Base-by-base conservation (phyloP, 495 filamentous ascomycete species). In the Margaritispora aquatica region DNA sequence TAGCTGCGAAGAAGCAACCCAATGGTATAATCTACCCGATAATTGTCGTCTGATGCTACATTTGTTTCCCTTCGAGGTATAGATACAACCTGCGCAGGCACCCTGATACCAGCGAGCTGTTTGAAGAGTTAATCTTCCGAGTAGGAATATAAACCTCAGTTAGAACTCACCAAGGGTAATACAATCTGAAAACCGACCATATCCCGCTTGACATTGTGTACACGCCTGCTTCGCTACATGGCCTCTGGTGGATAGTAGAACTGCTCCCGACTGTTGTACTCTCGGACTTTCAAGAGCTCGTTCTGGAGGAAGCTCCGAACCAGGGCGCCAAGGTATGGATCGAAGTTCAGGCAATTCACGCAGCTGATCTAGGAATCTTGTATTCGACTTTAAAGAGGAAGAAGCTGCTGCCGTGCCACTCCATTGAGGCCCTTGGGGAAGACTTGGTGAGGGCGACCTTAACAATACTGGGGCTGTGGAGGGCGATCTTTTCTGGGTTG, bases 71-170 rank as follows among this genome's bases (percentile, higher is more conserved):
- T 58, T 66, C 9, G 53, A 58, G 1, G 54, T 60, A 29, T 63
- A 66, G 0, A 61, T 36, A 34, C 64, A 66, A 0, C 50, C 21
- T 10, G 54, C 15, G 47, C 60, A 66, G 1, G 54, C 60, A 15
- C 64, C 64, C 26, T 60, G 50, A 41, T 58, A 66, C 53, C 54
- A 66, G 23, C 56, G n/a, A n/a, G n/a, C n/a, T n/a, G n/a, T n/a
- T n/a, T n/a, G n/a, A n/a, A n/a, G n/a, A n/a, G n/a, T n/a, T n/a
- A n/a, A n/a, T n/a, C n/a, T n/a, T n/a, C n/a, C n/a, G n/a, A n/a
- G n/a, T n/a, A n/a, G n/a, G n/a, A n/a, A n/a, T n/a, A n/a, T n/a
- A n/a, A n/a, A n/a, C n/a, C n/a, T n/a, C n/a, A n/a, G n/a, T n/a
- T n/a, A n/a, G n/a, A n/a, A n/a, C n/a, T n/a, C 13, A 8, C 55